Evolutionary conservation across 768 basidiomycete species (phyloP).

Genomic region (Boletus coccyginus): DNA sequence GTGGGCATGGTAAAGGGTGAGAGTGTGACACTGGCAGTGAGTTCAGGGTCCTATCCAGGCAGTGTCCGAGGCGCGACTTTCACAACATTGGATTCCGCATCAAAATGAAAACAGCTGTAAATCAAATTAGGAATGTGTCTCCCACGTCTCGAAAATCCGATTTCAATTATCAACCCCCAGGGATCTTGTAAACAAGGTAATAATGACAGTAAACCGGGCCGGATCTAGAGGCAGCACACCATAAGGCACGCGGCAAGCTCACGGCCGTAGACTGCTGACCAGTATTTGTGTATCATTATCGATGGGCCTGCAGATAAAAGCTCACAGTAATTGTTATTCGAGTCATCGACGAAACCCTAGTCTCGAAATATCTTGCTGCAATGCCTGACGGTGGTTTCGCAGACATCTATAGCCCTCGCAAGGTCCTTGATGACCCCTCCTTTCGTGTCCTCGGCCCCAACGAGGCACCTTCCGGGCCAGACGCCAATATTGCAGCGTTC

Average conservation of each 20-base stretch:
- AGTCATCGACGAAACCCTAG: not conserved
- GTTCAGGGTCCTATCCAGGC: too few species aligned
- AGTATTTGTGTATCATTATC: not conserved
- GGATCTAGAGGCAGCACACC: too few species aligned
- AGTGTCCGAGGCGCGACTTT: too few species aligned
- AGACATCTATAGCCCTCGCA: constrained; percentile 53
- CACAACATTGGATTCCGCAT: too few species aligned
- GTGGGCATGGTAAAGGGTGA: too few species aligned
- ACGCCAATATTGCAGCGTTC: constrained; percentile 59
- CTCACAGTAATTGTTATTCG: not conserved
- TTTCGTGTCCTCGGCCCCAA: constrained; percentile 51
- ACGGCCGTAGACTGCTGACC: constrained; percentile 3
- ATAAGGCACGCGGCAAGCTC: not conserved
- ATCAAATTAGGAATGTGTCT: too few species aligned
- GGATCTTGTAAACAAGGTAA: too few species aligned
- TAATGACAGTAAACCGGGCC: too few species aligned
- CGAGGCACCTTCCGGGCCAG: constrained; percentile 42
- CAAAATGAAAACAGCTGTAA: too few species aligned
- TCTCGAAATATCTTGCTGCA: not conserved
- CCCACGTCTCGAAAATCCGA: too few species aligned
- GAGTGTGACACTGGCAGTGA: too few species aligned
- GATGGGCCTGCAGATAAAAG: not conserved
- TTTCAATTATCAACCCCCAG: too few species aligned
- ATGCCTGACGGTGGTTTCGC: constrained; percentile 31
- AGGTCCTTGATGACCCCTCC: constrained; percentile 52